A percentile compares a stretch with the other conserved stretches of the same genome.
These are phyloP conservation scores for Populus nigra DNA, from an alignment of 345 rosid genomes.

Conservation along the genomic window DNA sequence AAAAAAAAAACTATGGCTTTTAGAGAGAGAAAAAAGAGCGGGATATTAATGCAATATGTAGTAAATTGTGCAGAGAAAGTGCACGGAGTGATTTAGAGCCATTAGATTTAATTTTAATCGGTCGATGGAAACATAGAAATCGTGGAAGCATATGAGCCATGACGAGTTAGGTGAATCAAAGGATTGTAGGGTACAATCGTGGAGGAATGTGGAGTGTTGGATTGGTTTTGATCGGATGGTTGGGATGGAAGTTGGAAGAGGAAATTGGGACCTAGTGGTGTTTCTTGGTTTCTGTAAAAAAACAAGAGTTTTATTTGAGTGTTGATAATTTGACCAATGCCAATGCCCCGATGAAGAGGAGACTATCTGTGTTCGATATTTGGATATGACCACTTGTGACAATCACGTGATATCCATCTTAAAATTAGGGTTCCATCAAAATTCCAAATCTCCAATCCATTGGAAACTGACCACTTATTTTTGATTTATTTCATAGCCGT, in stretches of 20 bases:
- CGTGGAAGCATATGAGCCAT: conserved; percentile 60
- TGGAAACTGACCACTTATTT: too few species aligned
- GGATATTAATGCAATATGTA: conserved; percentile 44
- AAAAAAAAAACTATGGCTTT: background rate
- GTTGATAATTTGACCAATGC: background rate
- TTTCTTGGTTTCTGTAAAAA: background rate
- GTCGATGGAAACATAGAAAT: conserved; percentile 13
- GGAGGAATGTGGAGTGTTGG: conserved; percentile 23
- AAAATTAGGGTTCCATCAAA: background rate
- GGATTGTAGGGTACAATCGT: conserved; percentile 36
- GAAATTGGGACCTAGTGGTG: background rate
- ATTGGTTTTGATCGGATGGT: conserved; percentile 35
- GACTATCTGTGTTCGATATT: background rate
- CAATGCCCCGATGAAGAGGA: background rate
- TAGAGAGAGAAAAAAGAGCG: conserved; percentile 42
- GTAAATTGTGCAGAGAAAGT: background rate
- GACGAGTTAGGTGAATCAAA: conserved; percentile 38
- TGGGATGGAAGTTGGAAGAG: background rate
- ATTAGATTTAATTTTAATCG: conserved; percentile 35
- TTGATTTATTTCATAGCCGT: too few species aligned
- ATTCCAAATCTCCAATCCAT: too few species aligned
- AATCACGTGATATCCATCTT: background rate
- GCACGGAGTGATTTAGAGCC: conserved; percentile 16
- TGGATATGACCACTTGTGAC: background rate
- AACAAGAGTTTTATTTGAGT: too few species aligned